Conservation (phyloP, 345 rosid genomes). For the Brassica nigra region DNA sequence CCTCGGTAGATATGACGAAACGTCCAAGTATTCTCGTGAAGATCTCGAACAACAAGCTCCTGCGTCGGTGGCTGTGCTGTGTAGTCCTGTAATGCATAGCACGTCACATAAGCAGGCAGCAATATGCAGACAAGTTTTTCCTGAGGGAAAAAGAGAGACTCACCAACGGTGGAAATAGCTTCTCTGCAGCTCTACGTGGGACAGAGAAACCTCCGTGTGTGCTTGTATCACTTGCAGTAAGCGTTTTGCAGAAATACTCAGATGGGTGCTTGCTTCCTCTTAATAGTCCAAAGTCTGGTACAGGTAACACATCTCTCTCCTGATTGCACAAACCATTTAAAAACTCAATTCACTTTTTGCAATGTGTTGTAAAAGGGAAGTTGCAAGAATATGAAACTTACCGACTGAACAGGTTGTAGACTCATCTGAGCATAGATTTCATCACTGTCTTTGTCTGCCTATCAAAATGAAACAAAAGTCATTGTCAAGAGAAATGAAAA, state of each 20-base stretch:
- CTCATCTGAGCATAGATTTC: slow-evolving; percentile 97
- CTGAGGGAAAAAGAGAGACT: slow-evolving; percentile 21
- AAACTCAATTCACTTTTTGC: not conserved
- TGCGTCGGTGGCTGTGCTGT: slow-evolving; percentile 95
- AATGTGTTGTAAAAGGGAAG: not conserved
- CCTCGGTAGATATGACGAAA: slow-evolving; percentile 98
- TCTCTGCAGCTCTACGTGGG: slow-evolving; percentile 98
- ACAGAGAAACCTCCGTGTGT: slow-evolving; percentile 99
- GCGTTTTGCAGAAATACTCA: slow-evolving; percentile 92
- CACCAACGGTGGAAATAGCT: slow-evolving; percentile 94
- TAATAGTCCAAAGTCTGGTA: slow-evolving; percentile 76
- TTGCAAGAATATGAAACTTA: slow-evolving; percentile 42
- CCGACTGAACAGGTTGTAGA: slow-evolving; percentile 90
- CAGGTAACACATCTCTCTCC: slow-evolving; percentile 94
- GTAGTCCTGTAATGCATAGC: slow-evolving; percentile 58
- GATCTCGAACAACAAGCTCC: slow-evolving; percentile 91
- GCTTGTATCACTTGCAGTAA: slow-evolving; percentile 97
- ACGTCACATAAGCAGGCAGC: slow-evolving; percentile 1
- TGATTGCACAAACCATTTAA: slow-evolving; percentile 26
- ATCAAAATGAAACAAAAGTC: slow-evolving; percentile 10
- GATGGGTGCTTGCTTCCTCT: slow-evolving; percentile 85
- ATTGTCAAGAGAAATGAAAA: slow-evolving; percentile 1
- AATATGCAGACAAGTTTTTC: not conserved
- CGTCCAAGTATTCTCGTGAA: slow-evolving; percentile 93
- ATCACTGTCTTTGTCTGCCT: slow-evolving; percentile 97